Evolutionary conservation across 2,329 filamentous ascomycete genomes (phyloP), one percentile per base, ranked within the genome.

Genomic region (Tolypocladium tundrense): DNA sequence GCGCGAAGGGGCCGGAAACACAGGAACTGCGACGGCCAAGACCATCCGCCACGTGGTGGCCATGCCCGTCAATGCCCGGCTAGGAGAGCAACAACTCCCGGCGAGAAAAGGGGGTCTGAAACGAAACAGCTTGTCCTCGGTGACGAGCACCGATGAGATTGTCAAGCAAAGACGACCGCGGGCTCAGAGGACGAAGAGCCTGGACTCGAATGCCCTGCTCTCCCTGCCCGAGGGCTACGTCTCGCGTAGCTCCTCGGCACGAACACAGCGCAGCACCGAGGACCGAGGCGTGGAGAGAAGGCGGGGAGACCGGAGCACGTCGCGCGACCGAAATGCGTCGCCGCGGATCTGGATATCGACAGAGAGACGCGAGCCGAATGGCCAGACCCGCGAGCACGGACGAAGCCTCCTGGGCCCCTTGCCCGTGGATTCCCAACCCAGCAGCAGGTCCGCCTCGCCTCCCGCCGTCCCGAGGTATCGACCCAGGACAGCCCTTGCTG

Each of bases 401-500:
- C 48, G 16, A 19, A 51, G 16, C 48, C 16, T 13, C 31, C 3
- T 51, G 48, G 31, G 31, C 48, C 19, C 48, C 1, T 31, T 9
- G 10, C n/a, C 35, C 3, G n/a, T 41, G 33, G 24, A 55, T 4
- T 27, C 50, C 13, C 24, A 21, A 5, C 43, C 45, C 4, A 53
- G 39, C 4, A 43, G 40, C 33, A 40, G 58, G 39, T 55, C 61
- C 13, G 56, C 59, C 4, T 61, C 59, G 19, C 61, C 61, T 24
- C 61, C 61, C 9, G 45, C 41, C 10, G 43, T 61, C 6, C 59
- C 59, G 24, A 53, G 61, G 11, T 61, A 61, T 39, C 61, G 59
- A 31, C 51, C 56, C 9, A 35, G 13, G 21, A 59, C 53, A 2
- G 42, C 59, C 33, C 33, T 27, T 27, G 2, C 24, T 54, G 37